Evolutionary conservation across 2,329 filamentous ascomycete species (phyloP), one percentile per base, ranked within the genome.

Genomic region (Metarhizium brunneum): DNA sequence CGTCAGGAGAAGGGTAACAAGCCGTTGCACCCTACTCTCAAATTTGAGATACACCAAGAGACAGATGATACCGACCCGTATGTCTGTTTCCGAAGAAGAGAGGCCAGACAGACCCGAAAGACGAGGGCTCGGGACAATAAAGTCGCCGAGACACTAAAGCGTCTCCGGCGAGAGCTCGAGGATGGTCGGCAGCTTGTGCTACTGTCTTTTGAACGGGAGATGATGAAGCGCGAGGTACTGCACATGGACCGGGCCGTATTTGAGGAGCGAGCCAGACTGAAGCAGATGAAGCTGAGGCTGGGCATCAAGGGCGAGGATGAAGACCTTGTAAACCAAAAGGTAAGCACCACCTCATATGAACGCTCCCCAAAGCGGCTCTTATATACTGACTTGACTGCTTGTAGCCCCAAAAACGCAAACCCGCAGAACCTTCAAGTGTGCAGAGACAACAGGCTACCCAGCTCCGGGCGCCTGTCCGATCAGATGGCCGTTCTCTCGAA

Each of bases 11-110:
- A 78, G 57, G 83, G 82, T 61, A 94, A 92, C 68, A 85, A 81
- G 63, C 75, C 86, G 6, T 75, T 97, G 58, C 87, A 92, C 66
- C 84, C 90, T 7, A 79, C 77, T 25, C 83, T 97, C 68, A 96
- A 96, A 75, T 94, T 96, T 62, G 94, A 99, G 75, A 95, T 86
- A 50, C 90, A 94, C 60, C 88, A 90, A 68, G 92, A 97, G 61
- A 95, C 87, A 58, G 94, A 99, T 70, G 94, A 99, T 68, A 84
- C 89, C 64, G 94, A 99, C 72, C 94, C 94, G 51, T 99, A 96
- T 73, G 92, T 99, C 65, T 99, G 94, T 73, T 99, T 99, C 82
- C 85, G 94, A 68, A 85, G 94, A 63, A 88, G 94, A 60, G 94
- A 99, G 72, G 89, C 95, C 50, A 87, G 94, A 56, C 90, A 95